A percentile compares a stretch with the other conserved stretches of the same genome.
Conservation (phyloP, 2,329 filamentous ascomycete species). For the Exophiala sideris region DNA sequence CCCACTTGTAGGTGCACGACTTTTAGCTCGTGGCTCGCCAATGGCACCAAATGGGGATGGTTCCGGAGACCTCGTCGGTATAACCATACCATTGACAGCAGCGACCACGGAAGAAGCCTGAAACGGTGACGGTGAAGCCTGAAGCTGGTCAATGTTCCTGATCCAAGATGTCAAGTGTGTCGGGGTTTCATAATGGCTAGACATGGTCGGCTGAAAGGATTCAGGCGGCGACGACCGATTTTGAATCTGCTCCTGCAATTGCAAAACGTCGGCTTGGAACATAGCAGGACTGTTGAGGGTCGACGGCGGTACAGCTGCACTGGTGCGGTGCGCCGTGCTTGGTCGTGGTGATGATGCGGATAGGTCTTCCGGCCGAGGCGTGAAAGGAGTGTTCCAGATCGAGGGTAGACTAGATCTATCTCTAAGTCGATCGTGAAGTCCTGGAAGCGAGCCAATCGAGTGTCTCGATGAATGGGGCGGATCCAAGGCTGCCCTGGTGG, state of each 20-base stretch:
- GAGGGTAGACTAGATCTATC: slow-evolving; percentile 35
- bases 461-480: slow-evolving; percentile 10
- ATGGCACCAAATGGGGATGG: slow-evolving; percentile 38
- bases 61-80: slow-evolving; percentile 7
- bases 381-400: slow-evolving; percentile 46
- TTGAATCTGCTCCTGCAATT: slow-evolving; percentile 16
- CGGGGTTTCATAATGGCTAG: slow-evolving; percentile 9
- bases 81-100: slow-evolving; percentile 1
- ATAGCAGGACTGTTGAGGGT: slow-evolving; percentile 10
- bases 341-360: slow-evolving; percentile 37
- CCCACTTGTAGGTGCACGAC: slow-evolving; percentile 44
- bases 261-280: slow-evolving; percentile 10
- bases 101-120: not conserved
- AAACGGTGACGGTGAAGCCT: slow-evolving; percentile 15
- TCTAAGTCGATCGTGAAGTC: slow-evolving; percentile 4
- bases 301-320: not conserved
- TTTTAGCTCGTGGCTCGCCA: slow-evolving; percentile 33
- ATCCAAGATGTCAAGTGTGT: slow-evolving; percentile 7
- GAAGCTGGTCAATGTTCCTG: slow-evolving; percentile 4
- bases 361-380: slow-evolving; percentile 42
- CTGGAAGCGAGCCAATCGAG: slow-evolving; percentile 12
- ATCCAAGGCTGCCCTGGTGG: slow-evolving; percentile 21
- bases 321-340: slow-evolving; percentile 27
- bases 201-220: slow-evolving; percentile 15
- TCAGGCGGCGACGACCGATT: slow-evolving; percentile 19